These are phyloP conservation scores for Aspergillus sp. DNA, from an alignment of 2,329 filamentous ascomycete genomes.

Conservation along the genomic window DNA sequence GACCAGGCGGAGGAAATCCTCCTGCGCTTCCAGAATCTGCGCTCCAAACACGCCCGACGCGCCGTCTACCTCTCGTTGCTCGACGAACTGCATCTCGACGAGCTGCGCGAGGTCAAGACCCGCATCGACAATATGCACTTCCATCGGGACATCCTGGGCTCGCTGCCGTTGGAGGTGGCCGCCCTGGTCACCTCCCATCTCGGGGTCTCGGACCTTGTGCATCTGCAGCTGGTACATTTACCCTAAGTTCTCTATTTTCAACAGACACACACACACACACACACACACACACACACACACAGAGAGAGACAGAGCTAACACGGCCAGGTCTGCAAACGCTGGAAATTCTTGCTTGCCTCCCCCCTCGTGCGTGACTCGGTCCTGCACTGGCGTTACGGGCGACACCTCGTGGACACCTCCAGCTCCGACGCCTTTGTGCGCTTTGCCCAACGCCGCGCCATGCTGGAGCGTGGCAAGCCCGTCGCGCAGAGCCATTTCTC, in stretches of 20 bases:
- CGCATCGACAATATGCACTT: constrained; percentile 16
- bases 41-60: constrained; percentile 14
- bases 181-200: constrained; percentile 20
- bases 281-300: too few species aligned
- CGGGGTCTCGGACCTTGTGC: constrained; percentile 19
- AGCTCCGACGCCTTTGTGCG: constrained; percentile 6
- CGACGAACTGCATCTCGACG: constrained; percentile 17
- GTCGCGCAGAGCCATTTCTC: constrained; percentile 1
- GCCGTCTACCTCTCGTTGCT: constrained; percentile 19
- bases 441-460: constrained; percentile 15
- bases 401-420: background rate
- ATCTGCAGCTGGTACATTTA: constrained; percentile 20
- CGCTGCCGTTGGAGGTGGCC: constrained; percentile 26
- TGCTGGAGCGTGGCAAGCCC: constrained; percentile 18
- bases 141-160: constrained; percentile 26
- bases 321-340: constrained; percentile 29
- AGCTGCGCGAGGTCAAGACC: constrained; percentile 24
- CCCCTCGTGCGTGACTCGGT: constrained; percentile 11
- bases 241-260: too few species aligned
- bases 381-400: constrained; percentile 10
- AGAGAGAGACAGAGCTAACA: background rate
- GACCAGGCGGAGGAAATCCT: constrained; percentile 3
- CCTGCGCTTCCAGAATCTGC: constrained; percentile 15
- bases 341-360: constrained; percentile 24
- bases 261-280: too few species aligned